Base-by-base conservation (phyloP, 2,329 filamentous ascomycete genomes). In the Mollisia scopiformis region DNA sequence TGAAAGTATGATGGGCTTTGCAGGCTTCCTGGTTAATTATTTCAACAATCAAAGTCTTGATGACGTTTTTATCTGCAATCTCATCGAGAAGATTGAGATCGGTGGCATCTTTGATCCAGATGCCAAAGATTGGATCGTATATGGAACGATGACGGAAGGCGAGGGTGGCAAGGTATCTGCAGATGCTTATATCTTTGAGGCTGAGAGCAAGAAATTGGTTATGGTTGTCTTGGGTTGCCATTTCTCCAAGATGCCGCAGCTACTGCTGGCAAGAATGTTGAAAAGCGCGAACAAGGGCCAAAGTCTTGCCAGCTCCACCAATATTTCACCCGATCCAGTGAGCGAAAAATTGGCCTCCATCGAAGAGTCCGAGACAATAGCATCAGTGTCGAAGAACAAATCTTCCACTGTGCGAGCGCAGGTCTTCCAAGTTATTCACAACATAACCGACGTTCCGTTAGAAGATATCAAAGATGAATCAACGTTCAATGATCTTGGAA, bases 141-240 rank as follows among this genome's bases (percentile, higher is more conserved):
- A 55, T 27, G 25, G 19, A n/a, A 37, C 31, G 6, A 57, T 57
- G 27, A 57, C 39, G 6, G 43, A 50, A 35, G 7, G 25, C n/a
- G 28, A 30, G 4, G 54, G 50, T 27, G 23, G 23, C 2, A 27
- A 28, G 23, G 27, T 23, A 2, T 49, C 14, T 49, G 23, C 46
- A 14, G 54, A 57, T 27, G 33, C 23, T n/a, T 57, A 49, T 49
- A 19, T 57, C 5, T 57, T 57, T 47, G 54, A 57, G 8, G 39
- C 28, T 16, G 43, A 16, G 13, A 57, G 43, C 41, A 37, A 50
- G 27, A 57, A 28, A 13, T n/a, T 49, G 19, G 46, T 49, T 10
- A n/a, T 28, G 14, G 46, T 49, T 14, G 27, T 23, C n/a, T 21
- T 49, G 10, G 46, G 46, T 11, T 28, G 10, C 27, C 23, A 27